Percentiles rank a stretch among this genome's conserved stretches.
Evolutionary conservation across 1,139 yeast species (phyloP).

Genomic region (Diutina catenulata): DNA sequence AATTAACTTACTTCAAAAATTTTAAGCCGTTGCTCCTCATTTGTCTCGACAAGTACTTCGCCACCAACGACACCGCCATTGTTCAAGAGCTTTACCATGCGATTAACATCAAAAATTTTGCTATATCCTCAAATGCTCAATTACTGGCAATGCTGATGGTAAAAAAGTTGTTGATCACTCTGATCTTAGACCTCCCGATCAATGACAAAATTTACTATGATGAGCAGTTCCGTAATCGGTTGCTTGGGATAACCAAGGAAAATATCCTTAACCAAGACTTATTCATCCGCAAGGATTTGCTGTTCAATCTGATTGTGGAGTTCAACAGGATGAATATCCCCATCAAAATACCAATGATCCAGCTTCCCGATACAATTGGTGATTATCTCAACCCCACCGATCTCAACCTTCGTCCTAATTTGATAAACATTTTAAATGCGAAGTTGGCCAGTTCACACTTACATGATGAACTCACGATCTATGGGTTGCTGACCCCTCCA

Average conservation of each 20-base stretch:
- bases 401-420: conserved; percentile 29
- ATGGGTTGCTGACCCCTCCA: conserved; percentile 50
- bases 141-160: conserved; percentile 7
- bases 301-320: conserved; percentile 27
- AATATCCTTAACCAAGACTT: conserved; percentile 13
- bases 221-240: conserved; percentile 9
- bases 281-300: conserved; percentile 31
- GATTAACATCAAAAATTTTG: conserved; percentile 21
- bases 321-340: conserved; percentile 24
- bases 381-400: conserved; percentile 33
- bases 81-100: conserved; percentile 22
- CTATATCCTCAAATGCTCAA: conserved; percentile 13
- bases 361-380: conserved; percentile 29
- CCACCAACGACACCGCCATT: conserved; percentile 12
- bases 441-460: conserved; percentile 16
- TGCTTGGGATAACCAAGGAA: not conserved
- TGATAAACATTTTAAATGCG: conserved; percentile 26
- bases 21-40: conserved; percentile 47
- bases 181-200: conserved; percentile 35
- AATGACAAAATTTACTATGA: conserved; percentile 22
- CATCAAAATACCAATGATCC: conserved; percentile 23
- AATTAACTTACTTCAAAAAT: conserved; percentile 39
- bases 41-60: conserved; percentile 38
- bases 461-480: conserved; percentile 33
- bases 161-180: conserved; percentile 25